A percentile compares a stretch with the other conserved stretches of the same genome.
Conservation (phyloP, 352 stramenopile species). For the Pythium plurisporium region DNA sequence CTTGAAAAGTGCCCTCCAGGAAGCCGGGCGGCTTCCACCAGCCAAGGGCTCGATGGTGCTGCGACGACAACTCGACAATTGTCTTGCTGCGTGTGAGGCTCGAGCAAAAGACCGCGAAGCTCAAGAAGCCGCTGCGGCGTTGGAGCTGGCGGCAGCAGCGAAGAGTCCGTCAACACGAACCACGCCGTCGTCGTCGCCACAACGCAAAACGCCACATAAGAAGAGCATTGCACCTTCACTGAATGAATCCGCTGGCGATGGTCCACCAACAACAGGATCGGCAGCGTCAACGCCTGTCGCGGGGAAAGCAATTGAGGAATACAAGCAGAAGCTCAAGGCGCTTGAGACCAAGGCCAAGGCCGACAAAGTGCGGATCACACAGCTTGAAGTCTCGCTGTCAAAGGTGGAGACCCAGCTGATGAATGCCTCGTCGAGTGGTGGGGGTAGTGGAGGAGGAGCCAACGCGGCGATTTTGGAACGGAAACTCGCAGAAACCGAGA, state of each 20-base stretch:
- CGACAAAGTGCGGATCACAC: conserved; percentile 68
- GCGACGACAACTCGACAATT: conserved; percentile 53
- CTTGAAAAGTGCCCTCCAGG: conserved; percentile 36
- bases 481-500: conserved; percentile 65
- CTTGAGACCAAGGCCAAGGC: conserved; percentile 62
- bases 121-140: conserved; percentile 12
- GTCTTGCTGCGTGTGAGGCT: conserved; percentile 40
- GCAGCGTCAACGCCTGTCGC: conserved; percentile 1
- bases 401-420: conserved; percentile 45
- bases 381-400: conserved; percentile 57
- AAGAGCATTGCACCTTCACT: conserved; percentile 17
- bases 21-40: conserved; percentile 42
- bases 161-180: background rate
- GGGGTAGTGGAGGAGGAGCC: conserved; percentile 14
- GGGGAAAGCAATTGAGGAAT: conserved; percentile 41
- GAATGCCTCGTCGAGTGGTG: conserved; percentile 1
- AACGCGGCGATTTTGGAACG: conserved; percentile 38
- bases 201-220: conserved; percentile 16
- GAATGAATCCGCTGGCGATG: background rate
- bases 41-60: conserved; percentile 57
- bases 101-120: conserved; percentile 29
- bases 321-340: conserved; percentile 71
- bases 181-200: conserved; percentile 14
- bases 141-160: background rate
- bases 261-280: background rate